A percentile compares a stretch with the other conserved stretches of the same genome.
These are phyloP conservation scores for Saturnispora sanitii DNA, from an alignment of 805 yeast species.

Conservation along the genomic window DNA sequence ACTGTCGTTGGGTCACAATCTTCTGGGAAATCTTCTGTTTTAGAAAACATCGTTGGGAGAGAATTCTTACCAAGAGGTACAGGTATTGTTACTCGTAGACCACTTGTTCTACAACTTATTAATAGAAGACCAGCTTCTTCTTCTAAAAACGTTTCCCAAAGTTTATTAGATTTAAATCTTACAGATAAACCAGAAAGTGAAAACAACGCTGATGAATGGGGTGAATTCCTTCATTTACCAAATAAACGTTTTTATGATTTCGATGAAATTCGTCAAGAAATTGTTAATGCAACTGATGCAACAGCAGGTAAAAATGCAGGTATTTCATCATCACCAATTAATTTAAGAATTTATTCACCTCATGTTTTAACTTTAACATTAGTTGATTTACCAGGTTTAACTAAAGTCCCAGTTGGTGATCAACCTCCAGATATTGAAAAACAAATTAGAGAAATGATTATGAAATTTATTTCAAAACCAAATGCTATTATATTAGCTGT, in stretches of 20 bases:
- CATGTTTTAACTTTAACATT: conserved; percentile 87
- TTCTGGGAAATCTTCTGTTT: conserved; percentile 79
- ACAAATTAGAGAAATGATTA: conserved; percentile 85
- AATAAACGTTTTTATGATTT: conserved; percentile 81
- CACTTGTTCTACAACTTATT: conserved; percentile 71
- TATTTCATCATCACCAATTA: conserved; percentile 85
- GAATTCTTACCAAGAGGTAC: conserved; percentile 89
- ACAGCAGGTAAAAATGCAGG: conserved; percentile 79
- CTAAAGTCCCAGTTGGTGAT: conserved; percentile 98
- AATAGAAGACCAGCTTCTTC: conserved; percentile 36
- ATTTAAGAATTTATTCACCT: conserved; percentile 86
- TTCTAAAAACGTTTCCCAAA: conserved; percentile 21
- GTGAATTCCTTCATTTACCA: conserved; percentile 91
- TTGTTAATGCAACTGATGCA: conserved; percentile 83
- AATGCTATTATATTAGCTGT: conserved; percentile 92
- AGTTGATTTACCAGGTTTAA: conserved; percentile 94
- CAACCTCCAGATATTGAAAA: conserved; percentile 96
- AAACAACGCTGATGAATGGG: conserved; percentile 85
- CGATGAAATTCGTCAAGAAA: conserved; percentile 81
- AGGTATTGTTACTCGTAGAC: conserved; percentile 87
- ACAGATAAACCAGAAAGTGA: conserved; percentile 42
- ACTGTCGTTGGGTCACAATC: conserved; percentile 95
- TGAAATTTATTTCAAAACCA: conserved; percentile 90
- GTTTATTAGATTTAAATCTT: conserved; percentile 36
- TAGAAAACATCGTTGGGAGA: conserved; percentile 85